Percentiles rank a stretch among this genome's conserved stretches.
phyloP scores from a whole-genome alignment of 352 stramenopile genomes.

The Thraustochytrium striatum region DNA sequence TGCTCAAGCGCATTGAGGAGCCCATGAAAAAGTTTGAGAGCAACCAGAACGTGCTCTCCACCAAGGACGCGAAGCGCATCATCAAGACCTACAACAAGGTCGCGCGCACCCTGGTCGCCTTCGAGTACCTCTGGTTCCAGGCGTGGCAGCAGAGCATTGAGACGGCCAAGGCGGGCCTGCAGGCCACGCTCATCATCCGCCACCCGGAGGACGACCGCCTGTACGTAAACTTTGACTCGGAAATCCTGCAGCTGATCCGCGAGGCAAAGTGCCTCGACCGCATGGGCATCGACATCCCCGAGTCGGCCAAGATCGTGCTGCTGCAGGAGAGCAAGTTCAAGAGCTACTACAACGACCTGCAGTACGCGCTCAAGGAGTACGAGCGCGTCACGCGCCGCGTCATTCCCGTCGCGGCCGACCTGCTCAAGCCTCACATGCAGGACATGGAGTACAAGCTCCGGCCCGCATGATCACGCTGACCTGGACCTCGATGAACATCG shows the following conservation, averaged over 20 bases:
- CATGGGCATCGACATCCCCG: constrained; percentile 96
- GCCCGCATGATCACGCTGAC: constrained; percentile 97
- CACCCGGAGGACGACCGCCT: constrained; percentile 95
- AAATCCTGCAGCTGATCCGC: constrained; percentile 94
- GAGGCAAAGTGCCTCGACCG: constrained; percentile 95
- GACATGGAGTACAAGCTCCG: constrained; percentile 98
- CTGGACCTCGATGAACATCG: constrained; percentile 99
- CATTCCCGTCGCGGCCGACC: constrained; percentile 92
- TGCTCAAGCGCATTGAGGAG: constrained; percentile 97
- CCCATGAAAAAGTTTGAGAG: constrained; percentile 98
- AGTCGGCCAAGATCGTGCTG: constrained; percentile 94
- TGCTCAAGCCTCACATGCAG: constrained; percentile 92
- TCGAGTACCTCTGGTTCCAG: constrained; percentile 99
- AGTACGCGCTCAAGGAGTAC: constrained; percentile 93
- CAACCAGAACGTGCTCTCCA: constrained; percentile 91
- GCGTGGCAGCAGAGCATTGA: constrained; percentile 97
- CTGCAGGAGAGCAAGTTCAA: constrained; percentile 98
- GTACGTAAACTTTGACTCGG: constrained; percentile 97
- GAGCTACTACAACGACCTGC: constrained; percentile 94
- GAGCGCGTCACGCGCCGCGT: constrained; percentile 93
- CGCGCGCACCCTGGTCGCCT: constrained; percentile 91
- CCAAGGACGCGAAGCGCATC: constrained; percentile 93
- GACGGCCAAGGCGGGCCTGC: constrained; percentile 91
- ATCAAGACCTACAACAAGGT: constrained; percentile 99
- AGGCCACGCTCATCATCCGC: constrained; percentile 97